These are phyloP conservation scores for Trypanosoma cruzi DNA, from an alignment of 208 protist species.

Conservation along the genomic window DNA sequence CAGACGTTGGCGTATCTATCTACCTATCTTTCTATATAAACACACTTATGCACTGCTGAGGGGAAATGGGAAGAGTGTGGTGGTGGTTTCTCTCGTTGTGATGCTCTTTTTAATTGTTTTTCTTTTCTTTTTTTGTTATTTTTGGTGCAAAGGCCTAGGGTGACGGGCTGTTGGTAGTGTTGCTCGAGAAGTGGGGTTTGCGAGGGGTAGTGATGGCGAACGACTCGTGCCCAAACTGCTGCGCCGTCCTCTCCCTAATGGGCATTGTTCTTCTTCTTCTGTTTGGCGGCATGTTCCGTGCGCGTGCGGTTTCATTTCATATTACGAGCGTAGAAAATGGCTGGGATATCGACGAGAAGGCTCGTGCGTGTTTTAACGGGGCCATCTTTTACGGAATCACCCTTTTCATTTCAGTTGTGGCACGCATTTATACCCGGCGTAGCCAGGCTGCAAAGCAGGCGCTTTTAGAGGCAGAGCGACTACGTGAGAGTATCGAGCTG, in stretches of 20 bases:
- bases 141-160: neutral
- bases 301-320: conserved; percentile 71
- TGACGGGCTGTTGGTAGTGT: neutral
- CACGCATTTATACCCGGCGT: conserved; percentile 70
- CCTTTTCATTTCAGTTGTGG: conserved; percentile 74
- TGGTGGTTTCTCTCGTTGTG: neutral
- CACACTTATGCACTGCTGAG: too few species aligned
- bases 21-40: too few species aligned
- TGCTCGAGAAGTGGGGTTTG: conserved; percentile 3
- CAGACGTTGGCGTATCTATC: too few species aligned
- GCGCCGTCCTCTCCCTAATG: conserved; percentile 82
- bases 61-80: neutral
- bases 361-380: conserved; percentile 84
- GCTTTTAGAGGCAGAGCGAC: conserved; percentile 38
- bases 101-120: neutral
- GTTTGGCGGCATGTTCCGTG: conserved; percentile 83
- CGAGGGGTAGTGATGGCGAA: conserved; percentile 41
- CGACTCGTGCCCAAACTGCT: conserved; percentile 75
- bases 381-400: conserved; percentile 85
- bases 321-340: conserved; percentile 65
- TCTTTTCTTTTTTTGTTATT: neutral
- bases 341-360: conserved; percentile 79
- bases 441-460: conserved; percentile 55
- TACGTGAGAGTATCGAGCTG: conserved; percentile 42
- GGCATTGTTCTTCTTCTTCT: conserved; percentile 83